Percentiles rank a stretch among this genome's conserved stretches.
Evolutionary conservation across 345 rosid species (phyloP).

Genomic region (Rhizophora mangle): DNA sequence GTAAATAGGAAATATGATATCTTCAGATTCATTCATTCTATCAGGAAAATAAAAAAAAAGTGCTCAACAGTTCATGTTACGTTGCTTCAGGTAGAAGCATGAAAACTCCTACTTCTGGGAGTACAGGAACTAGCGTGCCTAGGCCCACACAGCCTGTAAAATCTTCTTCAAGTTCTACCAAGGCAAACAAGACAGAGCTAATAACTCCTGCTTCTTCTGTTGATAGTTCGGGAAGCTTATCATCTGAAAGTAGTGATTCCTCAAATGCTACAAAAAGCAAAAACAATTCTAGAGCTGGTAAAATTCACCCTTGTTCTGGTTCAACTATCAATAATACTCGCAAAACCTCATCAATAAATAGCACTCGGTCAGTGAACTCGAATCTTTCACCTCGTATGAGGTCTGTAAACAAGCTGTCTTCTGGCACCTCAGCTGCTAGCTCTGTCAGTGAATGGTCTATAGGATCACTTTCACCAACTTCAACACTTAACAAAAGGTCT

Average conservation of each 20-base stretch:
- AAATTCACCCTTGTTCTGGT: constrained; percentile 27
- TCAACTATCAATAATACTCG: constrained; percentile 25
- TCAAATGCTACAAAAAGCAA: constrained; percentile 33
- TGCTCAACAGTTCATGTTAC: constrained; percentile 1
- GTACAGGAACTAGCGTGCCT: constrained; percentile 36
- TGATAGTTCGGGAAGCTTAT: constrained; percentile 60
- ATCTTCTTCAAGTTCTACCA: constrained; percentile 44
- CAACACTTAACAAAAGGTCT: constrained; percentile 48
- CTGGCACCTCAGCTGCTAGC: constrained; percentile 60
- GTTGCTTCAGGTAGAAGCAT: constrained; percentile 49
- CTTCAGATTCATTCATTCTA: not conserved
- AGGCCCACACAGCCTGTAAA: constrained; percentile 43
- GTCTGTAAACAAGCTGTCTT: constrained; percentile 45
- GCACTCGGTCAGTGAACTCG: constrained; percentile 35
- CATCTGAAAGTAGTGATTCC: constrained; percentile 41
- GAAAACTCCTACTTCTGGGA: constrained; percentile 34
- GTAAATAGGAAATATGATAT: not conserved
- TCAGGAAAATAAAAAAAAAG: not conserved
- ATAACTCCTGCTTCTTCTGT: constrained; percentile 59
- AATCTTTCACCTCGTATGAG: constrained; percentile 40
- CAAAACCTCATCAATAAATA: constrained; percentile 37
- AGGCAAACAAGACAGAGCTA: constrained; percentile 45
- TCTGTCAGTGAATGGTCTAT: constrained; percentile 79
- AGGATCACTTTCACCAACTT: constrained; percentile 49
- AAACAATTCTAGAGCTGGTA: constrained; percentile 32